Conservation (phyloP, 202 grass and related monocot species). For the Dendrocalamus latiflorus region DNA sequence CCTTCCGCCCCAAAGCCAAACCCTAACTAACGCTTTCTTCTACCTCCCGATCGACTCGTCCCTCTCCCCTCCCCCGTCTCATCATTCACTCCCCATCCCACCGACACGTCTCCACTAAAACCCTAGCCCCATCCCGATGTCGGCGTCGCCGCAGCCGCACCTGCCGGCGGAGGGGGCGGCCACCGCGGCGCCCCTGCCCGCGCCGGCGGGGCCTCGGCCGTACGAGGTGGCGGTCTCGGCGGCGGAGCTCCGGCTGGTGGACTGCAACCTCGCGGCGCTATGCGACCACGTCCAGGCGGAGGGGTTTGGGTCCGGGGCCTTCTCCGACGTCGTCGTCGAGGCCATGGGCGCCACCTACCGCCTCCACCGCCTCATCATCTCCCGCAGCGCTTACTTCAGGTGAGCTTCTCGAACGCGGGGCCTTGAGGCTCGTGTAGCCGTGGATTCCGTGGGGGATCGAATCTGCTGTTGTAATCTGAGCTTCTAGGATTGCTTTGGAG, state of each 20-base stretch:
- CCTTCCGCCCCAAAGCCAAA: too few species aligned
- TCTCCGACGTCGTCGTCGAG: constrained; percentile 83
- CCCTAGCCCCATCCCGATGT: constrained; percentile 23
- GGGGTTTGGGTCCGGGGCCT: constrained; percentile 83
- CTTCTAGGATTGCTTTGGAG: not conserved
- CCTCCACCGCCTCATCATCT: constrained; percentile 93
- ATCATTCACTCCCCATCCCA: constrained; percentile 27
- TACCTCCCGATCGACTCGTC: constrained; percentile 23
- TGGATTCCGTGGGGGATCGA: constrained; percentile 10
- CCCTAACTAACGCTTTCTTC: constrained; percentile 10
- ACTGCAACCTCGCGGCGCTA: constrained; percentile 80
- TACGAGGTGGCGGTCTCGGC: constrained; percentile 43
- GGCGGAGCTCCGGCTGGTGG: constrained; percentile 53
- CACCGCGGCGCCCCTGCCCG: not conserved
- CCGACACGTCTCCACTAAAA: constrained; percentile 38
- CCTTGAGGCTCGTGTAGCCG: not conserved
- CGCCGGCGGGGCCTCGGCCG: constrained; percentile 21
- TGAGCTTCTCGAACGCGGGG: constrained; percentile 4
- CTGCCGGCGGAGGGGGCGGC: constrained; percentile 23
- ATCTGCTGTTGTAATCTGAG: not conserved
- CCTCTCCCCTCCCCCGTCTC: not conserved
- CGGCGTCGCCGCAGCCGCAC: not conserved
- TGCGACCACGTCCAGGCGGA: constrained; percentile 88
- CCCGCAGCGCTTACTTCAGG: constrained; percentile 96
- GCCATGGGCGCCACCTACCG: constrained; percentile 84